These are phyloP conservation scores for Misopates orontium DNA, from an alignment of 257 asterid species.

Conservation along the genomic window DNA sequence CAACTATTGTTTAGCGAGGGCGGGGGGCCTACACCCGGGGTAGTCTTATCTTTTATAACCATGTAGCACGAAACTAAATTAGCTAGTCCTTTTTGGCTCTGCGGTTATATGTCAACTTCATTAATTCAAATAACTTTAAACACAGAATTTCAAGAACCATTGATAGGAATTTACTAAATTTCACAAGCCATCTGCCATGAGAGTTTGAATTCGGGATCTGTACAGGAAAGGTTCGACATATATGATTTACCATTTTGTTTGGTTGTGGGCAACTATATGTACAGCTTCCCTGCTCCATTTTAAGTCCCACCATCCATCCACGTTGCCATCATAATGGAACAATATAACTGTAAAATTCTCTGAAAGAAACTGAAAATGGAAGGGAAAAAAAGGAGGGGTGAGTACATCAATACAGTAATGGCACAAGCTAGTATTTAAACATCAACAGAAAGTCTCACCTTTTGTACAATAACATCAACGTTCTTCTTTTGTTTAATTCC, in stretches of 20 bases:
- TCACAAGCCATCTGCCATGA: constrained; percentile 2
- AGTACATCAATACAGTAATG: constrained; percentile 18
- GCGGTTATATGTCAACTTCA: too few species aligned
- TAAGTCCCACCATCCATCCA: constrained; percentile 89
- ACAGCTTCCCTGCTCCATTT: constrained; percentile 83
- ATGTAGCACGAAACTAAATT: too few species aligned
- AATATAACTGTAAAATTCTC: constrained; percentile 80
- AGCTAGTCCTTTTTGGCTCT: too few species aligned
- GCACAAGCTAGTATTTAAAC: constrained; percentile 14
- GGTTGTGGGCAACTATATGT: constrained; percentile 88
- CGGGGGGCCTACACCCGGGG: too few species aligned
- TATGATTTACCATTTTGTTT: constrained; percentile 82
- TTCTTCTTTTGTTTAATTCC: constrained; percentile 80
- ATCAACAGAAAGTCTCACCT: constrained; percentile 45
- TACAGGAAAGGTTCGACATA: constrained; percentile 6
- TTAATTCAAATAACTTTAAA: background rate
- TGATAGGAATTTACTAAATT: background rate
- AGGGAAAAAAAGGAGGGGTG: constrained; percentile 27
- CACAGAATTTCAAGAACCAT: background rate
- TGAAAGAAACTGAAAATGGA: constrained; percentile 77
- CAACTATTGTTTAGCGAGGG: too few species aligned
- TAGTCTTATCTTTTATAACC: background rate
- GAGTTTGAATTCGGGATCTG: constrained; percentile 6
- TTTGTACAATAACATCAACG: constrained; percentile 62
- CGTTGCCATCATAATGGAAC: constrained; percentile 90